These are phyloP conservation scores for Nepenthes mirabilis DNA, from an alignment of 148 eudicot species.

Conservation along the genomic window DNA sequence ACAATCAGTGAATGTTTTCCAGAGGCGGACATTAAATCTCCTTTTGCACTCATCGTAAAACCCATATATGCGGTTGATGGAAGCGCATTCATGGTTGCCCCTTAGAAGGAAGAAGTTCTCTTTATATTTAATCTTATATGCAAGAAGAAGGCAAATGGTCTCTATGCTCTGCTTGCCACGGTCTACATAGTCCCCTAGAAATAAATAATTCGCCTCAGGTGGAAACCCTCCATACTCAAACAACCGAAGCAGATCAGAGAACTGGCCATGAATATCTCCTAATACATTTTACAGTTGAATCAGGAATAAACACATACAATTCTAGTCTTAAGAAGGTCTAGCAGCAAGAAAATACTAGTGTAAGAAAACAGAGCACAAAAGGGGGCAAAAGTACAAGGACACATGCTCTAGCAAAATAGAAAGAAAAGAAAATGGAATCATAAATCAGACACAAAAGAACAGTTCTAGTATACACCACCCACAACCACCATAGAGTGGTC, in stretches of 20 bases:
- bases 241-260: conserved; percentile 68
- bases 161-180: conserved; percentile 86
- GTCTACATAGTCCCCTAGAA: conserved; percentile 75
- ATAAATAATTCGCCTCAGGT: conserved; percentile 62
- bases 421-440: background rate
- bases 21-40: conserved; percentile 68
- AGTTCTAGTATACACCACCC: background rate
- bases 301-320: conserved; percentile 1
- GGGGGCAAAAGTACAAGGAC: background rate
- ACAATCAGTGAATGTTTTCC: conserved; percentile 43
- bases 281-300: conserved; percentile 8
- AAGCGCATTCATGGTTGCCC: conserved; percentile 81
- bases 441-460: background rate
- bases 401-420: background rate
- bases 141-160: conserved; percentile 71
- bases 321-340: too few species aligned
- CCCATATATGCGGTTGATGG: conserved; percentile 75
- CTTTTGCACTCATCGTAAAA: conserved; percentile 79
- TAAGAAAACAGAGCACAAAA: too few species aligned
- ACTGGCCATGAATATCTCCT: conserved; percentile 82
- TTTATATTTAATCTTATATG: conserved; percentile 75
- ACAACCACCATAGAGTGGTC: background rate
- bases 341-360: too few species aligned
- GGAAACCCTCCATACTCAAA: conserved; percentile 83
- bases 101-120: conserved; percentile 77